Evolutionary conservation across 2,329 filamentous ascomycete species (phyloP).

Genomic region (Penicillium sp.): DNA sequence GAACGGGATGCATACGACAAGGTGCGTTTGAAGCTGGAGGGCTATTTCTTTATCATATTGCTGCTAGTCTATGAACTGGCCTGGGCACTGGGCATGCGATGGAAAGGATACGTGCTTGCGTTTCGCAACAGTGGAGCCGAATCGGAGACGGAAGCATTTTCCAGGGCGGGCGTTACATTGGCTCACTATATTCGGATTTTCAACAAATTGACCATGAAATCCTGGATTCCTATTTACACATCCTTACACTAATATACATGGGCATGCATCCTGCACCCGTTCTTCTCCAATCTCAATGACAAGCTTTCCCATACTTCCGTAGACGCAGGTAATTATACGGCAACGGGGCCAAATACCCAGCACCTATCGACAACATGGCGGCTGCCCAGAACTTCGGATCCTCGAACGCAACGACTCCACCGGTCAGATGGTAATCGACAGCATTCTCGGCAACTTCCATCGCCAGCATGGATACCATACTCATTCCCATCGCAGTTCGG

Average conservation of each 20-base stretch:
- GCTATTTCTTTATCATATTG: too few species aligned
- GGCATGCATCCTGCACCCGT: neutral
- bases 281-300: constrained; percentile 11
- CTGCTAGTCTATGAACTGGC: too few species aligned
- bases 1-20: too few species aligned
- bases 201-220: too few species aligned
- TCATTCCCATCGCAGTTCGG: constrained; percentile 61
- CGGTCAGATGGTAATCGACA: constrained; percentile 59
- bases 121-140: too few species aligned
- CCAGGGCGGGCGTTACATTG: too few species aligned
- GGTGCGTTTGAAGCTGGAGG: too few species aligned
- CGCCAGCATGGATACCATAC: constrained; percentile 60
- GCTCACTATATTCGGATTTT: neutral
- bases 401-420: constrained; percentile 52
- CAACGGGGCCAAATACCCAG: constrained; percentile 49
- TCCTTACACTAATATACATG: neutral
- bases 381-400: constrained; percentile 57
- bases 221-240: neutral
- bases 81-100: too few species aligned
- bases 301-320: constrained; percentile 50
- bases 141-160: neutral
- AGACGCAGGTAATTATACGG: constrained; percentile 58
- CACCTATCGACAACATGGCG: constrained; percentile 38
- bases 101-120: too few species aligned
- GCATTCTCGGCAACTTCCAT: constrained; percentile 60